phyloP scores from a whole-genome alignment of 306 rosid genomes.

The Fragaria vesca region DNA sequence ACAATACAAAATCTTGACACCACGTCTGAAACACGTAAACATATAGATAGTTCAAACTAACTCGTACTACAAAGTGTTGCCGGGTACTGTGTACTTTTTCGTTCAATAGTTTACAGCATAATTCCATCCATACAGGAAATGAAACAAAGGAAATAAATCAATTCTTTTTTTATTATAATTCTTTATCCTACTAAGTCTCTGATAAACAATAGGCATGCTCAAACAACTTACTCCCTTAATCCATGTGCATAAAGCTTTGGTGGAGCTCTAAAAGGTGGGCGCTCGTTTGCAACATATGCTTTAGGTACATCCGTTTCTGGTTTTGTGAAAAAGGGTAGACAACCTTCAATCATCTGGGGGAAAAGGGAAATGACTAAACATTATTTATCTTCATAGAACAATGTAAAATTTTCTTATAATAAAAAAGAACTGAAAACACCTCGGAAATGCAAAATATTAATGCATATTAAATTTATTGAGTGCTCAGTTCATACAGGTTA shows the following conservation, averaged over 20 bases:
- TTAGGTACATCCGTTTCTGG: slow-evolving; percentile 64
- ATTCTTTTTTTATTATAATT: no score
- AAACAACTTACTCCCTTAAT: slow-evolving; percentile 62
- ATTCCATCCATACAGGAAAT: not conserved
- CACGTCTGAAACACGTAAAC: not conserved
- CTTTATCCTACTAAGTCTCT: not conserved
- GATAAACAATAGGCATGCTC: not conserved
- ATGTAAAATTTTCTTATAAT: not conserved
- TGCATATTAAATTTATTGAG: not conserved
- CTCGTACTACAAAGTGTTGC: not conserved
- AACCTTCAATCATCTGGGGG: slow-evolving; percentile 89
- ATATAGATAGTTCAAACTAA: not conserved
- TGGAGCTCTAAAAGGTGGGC: slow-evolving; percentile 83
- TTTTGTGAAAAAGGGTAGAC: slow-evolving; percentile 61
- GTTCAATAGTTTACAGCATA: not conserved
- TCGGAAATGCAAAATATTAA: not conserved
- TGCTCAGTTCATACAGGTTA: not conserved
- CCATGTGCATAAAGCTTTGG: slow-evolving; percentile 72
- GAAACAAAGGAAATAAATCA: not conserved
- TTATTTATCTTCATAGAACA: slow-evolving; percentile 21
- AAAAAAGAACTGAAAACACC: not conserved
- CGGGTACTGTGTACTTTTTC: not conserved
- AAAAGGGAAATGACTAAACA: slow-evolving; percentile 1
- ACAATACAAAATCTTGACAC: not conserved
- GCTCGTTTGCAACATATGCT: slow-evolving; percentile 69